These are phyloP conservation scores for Peronospora belbahrii DNA, from an alignment of 352 stramenopile genomes.

Conservation along the genomic window DNA sequence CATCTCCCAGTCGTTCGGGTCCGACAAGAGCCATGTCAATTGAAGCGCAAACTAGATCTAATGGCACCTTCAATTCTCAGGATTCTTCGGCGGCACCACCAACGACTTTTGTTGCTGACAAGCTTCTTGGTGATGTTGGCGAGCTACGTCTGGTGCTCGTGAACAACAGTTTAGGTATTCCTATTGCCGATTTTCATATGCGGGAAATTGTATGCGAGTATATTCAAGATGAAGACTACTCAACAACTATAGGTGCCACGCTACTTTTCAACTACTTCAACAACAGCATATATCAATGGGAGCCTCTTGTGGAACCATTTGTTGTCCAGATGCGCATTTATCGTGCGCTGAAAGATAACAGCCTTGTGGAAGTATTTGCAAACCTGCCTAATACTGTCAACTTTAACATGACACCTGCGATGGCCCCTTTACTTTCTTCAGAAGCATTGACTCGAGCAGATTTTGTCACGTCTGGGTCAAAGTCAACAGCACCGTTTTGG, in stretches of 20 bases:
- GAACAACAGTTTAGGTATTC: constrained; percentile 85
- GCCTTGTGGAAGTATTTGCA: constrained; percentile 65
- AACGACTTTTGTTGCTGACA: constrained; percentile 52
- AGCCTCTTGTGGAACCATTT: constrained; percentile 81
- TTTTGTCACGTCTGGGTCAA: constrained; percentile 81
- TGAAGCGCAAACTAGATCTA: constrained; percentile 2
- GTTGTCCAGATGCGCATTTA: constrained; percentile 68
- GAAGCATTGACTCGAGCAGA: constrained; percentile 76
- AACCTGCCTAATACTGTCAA: constrained; percentile 84
- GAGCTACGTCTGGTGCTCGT: constrained; percentile 79
- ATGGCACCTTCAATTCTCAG: constrained; percentile 1
- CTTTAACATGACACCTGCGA: constrained; percentile 82
- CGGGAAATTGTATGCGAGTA: constrained; percentile 85
- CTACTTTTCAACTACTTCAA: constrained; percentile 87
- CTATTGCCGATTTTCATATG: constrained; percentile 81
- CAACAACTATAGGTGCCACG: constrained; percentile 67
- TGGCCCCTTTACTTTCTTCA: constrained; percentile 76
- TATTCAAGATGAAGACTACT: constrained; percentile 79
- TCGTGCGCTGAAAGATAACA: constrained; percentile 61
- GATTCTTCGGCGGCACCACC: not conserved
- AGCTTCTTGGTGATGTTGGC: constrained; percentile 78
- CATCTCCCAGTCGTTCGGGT: constrained; percentile 13
- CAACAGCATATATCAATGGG: constrained; percentile 88
- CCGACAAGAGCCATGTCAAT: constrained; percentile 3
- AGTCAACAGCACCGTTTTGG: constrained; percentile 85